A percentile compares a stretch with the other conserved stretches of the same genome.
phyloP scores from a whole-genome alignment of 805 yeast species.

The Monosporozyma unispora region DNA sequence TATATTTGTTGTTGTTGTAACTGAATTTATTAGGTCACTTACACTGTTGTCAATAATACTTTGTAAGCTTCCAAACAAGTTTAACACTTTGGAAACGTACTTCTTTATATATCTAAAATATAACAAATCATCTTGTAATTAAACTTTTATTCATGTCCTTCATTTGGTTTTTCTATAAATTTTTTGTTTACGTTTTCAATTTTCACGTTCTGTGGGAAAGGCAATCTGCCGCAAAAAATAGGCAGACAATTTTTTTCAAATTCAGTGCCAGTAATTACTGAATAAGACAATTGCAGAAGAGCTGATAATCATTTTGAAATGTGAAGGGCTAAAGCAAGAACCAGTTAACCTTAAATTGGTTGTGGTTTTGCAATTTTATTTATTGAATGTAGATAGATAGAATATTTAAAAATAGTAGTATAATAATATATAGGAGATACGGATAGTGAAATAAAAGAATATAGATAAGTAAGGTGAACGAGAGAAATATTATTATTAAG shows the following conservation, averaged over 20 bases:
- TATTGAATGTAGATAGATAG: neutral
- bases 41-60: neutral
- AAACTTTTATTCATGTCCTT: neutral
- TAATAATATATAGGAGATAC: neutral
- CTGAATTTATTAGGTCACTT: too few relatives aligned
- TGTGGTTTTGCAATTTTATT: neutral
- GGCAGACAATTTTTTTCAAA: neutral
- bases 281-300: too few relatives aligned
- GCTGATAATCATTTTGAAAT: neutral
- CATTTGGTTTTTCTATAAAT: neutral
- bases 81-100: too few relatives aligned
- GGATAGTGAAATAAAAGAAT: neutral
- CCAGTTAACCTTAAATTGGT: too few relatives aligned
- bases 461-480: neutral
- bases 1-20: neutral
- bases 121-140: neutral
- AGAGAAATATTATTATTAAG: neutral
- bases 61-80: too few relatives aligned
- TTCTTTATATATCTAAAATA: too few relatives aligned
- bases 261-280: neutral
- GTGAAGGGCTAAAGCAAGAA: neutral
- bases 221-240: neutral
- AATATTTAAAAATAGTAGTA: neutral
- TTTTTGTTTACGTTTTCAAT: neutral
- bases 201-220: conserved; percentile 1